phyloP scores from a whole-genome alignment of 2,329 filamentous ascomycete species.

The Cladosporium sphaerospermum region DNA sequence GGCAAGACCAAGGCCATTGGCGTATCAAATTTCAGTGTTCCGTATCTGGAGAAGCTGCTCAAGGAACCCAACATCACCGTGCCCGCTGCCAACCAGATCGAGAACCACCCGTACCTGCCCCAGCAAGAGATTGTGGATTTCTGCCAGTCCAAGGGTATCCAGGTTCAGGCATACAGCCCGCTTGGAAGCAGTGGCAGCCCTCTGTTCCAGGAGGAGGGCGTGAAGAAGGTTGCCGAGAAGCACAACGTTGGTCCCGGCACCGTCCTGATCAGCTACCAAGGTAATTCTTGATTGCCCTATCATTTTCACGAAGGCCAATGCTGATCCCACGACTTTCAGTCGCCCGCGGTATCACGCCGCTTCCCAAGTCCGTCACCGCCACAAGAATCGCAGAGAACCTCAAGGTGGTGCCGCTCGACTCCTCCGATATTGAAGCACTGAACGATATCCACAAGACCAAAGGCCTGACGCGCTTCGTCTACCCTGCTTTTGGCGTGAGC shows the following conservation, averaged over 20 bases:
- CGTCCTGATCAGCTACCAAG: slow-evolving; percentile 65
- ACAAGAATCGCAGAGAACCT: slow-evolving; percentile 65
- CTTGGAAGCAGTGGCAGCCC: slow-evolving; percentile 45
- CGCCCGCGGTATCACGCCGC: slow-evolving; percentile 61
- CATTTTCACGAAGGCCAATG: not conserved
- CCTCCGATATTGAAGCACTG: slow-evolving; percentile 53
- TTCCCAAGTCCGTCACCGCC: slow-evolving; percentile 66
- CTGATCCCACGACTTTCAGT: slow-evolving; percentile 34
- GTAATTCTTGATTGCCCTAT: slow-evolving; percentile 39
- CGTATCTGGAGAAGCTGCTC: slow-evolving; percentile 45
- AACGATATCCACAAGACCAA: slow-evolving; percentile 42
- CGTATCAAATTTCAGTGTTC: slow-evolving; percentile 45
- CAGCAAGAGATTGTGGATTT: slow-evolving; percentile 67
- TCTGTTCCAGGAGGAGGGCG: slow-evolving; percentile 41
- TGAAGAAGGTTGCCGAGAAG: slow-evolving; percentile 46
- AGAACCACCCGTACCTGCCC: slow-evolving; percentile 65
- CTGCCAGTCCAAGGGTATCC: slow-evolving; percentile 62
- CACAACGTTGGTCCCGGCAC: slow-evolving; percentile 45
- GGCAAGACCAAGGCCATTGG: slow-evolving; percentile 46
- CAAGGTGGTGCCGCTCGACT: slow-evolving; percentile 59
- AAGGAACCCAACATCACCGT: slow-evolving; percentile 50
- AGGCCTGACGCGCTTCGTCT: slow-evolving; percentile 43
- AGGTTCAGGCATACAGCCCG: slow-evolving; percentile 63
- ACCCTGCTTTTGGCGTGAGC: slow-evolving; percentile 42
- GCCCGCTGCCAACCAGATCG: slow-evolving; percentile 66